phyloP scores from a whole-genome alignment of 306 rosid species.

The Hippophae gyantsensis region DNA sequence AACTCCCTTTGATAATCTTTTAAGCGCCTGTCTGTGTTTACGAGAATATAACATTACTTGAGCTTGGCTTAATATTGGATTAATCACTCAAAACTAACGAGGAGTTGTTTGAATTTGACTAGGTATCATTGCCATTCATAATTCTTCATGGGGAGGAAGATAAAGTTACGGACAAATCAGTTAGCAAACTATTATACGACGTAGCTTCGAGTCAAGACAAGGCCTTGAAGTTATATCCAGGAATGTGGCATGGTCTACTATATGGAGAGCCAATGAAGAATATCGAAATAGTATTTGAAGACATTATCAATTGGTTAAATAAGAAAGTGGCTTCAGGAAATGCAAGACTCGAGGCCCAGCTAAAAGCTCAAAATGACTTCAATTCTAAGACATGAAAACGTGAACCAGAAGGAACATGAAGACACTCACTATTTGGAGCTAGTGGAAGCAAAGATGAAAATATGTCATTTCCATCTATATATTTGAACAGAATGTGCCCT shows the following conservation, averaged over 20 bases:
- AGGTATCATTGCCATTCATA: slow-evolving; percentile 68
- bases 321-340: slow-evolving; percentile 31
- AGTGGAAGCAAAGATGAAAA: no score
- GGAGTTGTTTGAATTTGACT: neutral
- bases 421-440: no score
- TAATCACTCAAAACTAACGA: no score
- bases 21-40: no score
- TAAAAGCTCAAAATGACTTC: slow-evolving; percentile 40
- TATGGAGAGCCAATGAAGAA: slow-evolving; percentile 79
- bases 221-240: slow-evolving; percentile 58
- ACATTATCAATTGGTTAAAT: slow-evolving; percentile 58
- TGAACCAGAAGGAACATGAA: no score
- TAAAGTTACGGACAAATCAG: slow-evolving; percentile 49
- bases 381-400: neutral
- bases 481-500: no score
- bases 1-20: neutral
- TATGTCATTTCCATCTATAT: no score
- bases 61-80: no score
- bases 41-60: no score
- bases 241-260: slow-evolving; percentile 88
- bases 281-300: slow-evolving; percentile 47
- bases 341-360: slow-evolving; percentile 53
- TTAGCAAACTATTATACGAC: slow-evolving; percentile 48
- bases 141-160: slow-evolving; percentile 73
- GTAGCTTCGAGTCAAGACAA: slow-evolving; percentile 64